phyloP scores from a whole-genome alignment of 169 alveolate genomes.

The Plasmodium cynomolgi region DNA sequence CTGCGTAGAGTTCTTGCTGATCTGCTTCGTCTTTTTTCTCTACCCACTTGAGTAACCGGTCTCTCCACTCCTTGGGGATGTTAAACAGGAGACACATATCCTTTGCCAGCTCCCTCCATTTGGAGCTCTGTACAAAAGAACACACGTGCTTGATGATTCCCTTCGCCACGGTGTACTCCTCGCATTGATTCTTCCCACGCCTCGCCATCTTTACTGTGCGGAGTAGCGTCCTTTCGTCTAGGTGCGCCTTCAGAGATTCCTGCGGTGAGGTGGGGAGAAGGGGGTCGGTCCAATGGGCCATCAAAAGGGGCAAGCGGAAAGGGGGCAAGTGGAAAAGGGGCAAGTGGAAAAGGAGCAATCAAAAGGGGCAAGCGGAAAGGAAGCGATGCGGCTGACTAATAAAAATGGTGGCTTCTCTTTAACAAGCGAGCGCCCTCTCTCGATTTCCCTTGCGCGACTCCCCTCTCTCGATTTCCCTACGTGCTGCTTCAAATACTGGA shows the following conservation, averaged over 20 bases:
- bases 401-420: neutral
- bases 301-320: neutral
- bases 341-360: neutral
- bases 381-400: neutral
- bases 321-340: neutral
- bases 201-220: neutral
- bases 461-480: neutral
- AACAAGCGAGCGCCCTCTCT: neutral
- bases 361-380: neutral
- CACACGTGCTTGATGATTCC: slow-evolving; percentile 1
- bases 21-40: slow-evolving; percentile 4
- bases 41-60: slow-evolving; percentile 1
- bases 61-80: neutral
- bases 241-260: neutral
- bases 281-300: neutral
- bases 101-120: slow-evolving; percentile 1
- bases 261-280: neutral
- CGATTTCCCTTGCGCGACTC: neutral
- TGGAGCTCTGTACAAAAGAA: neutral
- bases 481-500: slow-evolving; percentile 26
- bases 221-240: neutral
- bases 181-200: neutral
- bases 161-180: slow-evolving; percentile 5
- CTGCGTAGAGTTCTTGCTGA: neutral
- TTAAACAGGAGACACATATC: slow-evolving; percentile 15